Evolutionary conservation across 345 rosid genomes (phyloP), one percentile per base, ranked within the genome.

Genomic region (Corchorus capsularis): DNA sequence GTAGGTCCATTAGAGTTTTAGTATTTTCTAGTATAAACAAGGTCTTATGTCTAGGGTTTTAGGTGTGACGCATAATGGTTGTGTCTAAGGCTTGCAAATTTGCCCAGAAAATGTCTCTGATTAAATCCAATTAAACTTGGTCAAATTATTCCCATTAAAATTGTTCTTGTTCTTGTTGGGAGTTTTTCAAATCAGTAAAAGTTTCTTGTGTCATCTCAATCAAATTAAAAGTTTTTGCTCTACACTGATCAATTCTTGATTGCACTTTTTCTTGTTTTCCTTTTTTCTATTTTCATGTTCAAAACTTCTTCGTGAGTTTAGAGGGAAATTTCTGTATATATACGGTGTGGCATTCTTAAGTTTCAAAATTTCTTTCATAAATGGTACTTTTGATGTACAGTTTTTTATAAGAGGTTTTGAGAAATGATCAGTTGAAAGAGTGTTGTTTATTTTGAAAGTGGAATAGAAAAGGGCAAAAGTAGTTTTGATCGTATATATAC

Each of bases 201-300:
- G n/a, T n/a, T n/a, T n/a, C n/a, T n/a, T n/a, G n/a, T n/a, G n/a
- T n/a, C n/a, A n/a, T n/a, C n/a, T n/a, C n/a, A n/a, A n/a, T n/a
- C n/a, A n/a, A n/a, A n/a, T n/a, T n/a, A n/a, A n/a, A n/a, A n/a
- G n/a, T n/a, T n/a, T n/a, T n/a, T n/a, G n/a, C n/a, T n/a, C n/a
- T n/a, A n/a, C n/a, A n/a, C n/a, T 27, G 87, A 90, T 80, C 98
- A 92, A 86, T 81, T 92, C 60, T 69, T 89, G 57, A 63, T 85
- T 11, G 88, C 84, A 3, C 69, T 93, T 8, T 5, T 90, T 66
- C 10, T 90, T 39, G 63, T 79, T 41, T 79, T 79, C 75, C 56
- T 84, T 4, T 78, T 83, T 70, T 81, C 78, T 16, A 35, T 82
- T 39, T 68, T 80, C 34, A 66, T 67, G 45, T 50, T 70, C 37